Percentiles rank a stretch among this genome's conserved stretches.
Conservation (phyloP, 257 asterid genomes). For the Solanum clarkiae region DNA sequence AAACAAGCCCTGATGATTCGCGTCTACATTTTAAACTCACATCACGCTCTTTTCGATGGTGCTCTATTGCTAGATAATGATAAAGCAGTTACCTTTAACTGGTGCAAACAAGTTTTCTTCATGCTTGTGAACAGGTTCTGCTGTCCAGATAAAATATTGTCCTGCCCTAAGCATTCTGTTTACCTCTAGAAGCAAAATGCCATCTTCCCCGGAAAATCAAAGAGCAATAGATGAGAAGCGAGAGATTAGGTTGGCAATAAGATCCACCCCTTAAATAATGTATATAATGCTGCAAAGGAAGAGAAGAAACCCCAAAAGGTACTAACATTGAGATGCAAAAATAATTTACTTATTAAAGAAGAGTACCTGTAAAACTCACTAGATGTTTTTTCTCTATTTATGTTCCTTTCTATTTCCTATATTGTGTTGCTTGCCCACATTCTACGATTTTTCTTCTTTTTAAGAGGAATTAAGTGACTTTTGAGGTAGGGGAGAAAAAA, state of each 20-base stretch:
- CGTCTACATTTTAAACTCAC: background rate
- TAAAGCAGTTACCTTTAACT: slow-evolving; percentile 34
- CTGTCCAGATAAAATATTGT: slow-evolving; percentile 44
- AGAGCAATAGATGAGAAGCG: background rate
- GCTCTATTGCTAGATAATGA: background rate
- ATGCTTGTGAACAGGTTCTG: slow-evolving; percentile 9
- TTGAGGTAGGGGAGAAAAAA: background rate
- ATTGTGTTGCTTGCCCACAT: background rate
- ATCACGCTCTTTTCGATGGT: background rate
- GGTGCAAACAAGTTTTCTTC: slow-evolving; percentile 16
- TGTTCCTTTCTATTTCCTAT: background rate
- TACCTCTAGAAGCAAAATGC: slow-evolving; percentile 54
- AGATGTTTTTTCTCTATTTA: background rate
- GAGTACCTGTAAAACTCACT: background rate
- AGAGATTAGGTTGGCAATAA: background rate
- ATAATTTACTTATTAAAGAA: background rate
- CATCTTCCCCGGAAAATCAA: slow-evolving; percentile 24
- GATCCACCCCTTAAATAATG: background rate
- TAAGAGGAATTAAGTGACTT: background rate
- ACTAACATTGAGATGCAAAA: background rate
- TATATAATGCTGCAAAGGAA: background rate
- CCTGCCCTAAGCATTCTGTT: slow-evolving; percentile 66
- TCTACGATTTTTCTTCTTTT: background rate
- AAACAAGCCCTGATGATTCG: background rate
- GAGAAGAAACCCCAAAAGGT: background rate